Base-by-base conservation (phyloP, 306 rosid genomes). In the Geum urbanum region DNA sequence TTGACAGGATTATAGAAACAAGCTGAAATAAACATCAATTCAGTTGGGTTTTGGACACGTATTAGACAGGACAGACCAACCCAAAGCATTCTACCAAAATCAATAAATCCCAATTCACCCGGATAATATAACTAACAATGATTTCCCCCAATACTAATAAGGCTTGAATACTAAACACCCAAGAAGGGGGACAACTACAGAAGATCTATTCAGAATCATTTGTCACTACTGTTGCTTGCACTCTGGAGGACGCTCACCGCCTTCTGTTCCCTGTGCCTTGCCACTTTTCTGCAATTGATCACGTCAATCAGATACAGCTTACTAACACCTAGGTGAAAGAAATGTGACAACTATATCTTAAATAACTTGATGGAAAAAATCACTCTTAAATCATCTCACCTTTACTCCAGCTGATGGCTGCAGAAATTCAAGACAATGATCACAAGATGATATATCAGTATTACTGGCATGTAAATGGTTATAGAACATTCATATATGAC, bases 151-250 rank as follows among this genome's bases (percentile, higher is more conserved):
- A 67, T 12, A 68, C 15, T 6, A 68, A 7, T 20, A 50, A 67
- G n/a, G 64, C 20, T 32, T 32, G 71, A 50, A 37, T 50, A 49
- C 16, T 27, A 45, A 22, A 43, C 39, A 58, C 58, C 16, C 57
- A 6, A 27, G 56, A 16, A 57, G 7, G 66, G 22, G 32, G 24
- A 27, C 55, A 44, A n/a, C 48, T 13, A 32, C 19, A 10, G 37
- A 59, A 59, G 56, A 67, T 44, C 75, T 47, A 47, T 27, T 6
- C 54, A 32, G 37, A n/a, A 70, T 11, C 16, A 8, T 0, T 18
- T 11, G 45, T 27, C 46, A 32, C 74, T 87, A 89, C 86, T 89
- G 96, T 61, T 85, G 96, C 87, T 89, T 87, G 96, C 96, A 89
- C 68, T 86, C 96, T 6, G 90, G 88, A 59, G 96, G 92, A 19